Percentiles rank a stretch among this genome's conserved stretches.
These are phyloP conservation scores for Neofusicoccum umdonicola DNA, from an alignment of 2,329 filamentous ascomycete species.

Conservation along the genomic window DNA sequence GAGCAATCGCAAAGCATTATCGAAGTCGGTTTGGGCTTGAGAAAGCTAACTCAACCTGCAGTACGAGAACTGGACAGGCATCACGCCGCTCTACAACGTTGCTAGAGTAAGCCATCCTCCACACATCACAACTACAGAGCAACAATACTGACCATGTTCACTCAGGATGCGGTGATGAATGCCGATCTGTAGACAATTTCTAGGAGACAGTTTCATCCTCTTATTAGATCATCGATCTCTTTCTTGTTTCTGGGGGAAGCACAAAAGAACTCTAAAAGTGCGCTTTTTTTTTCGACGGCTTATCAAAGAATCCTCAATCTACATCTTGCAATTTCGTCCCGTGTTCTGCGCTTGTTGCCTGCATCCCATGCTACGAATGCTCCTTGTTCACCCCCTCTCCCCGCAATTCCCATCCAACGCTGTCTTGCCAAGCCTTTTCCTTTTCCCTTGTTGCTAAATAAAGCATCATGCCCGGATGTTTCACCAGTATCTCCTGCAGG, in stretches of 20 bases:
- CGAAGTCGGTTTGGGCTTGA: constrained; percentile 40
- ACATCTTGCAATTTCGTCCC: background rate
- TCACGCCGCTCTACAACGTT: constrained; percentile 68
- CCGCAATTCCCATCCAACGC: too few species aligned
- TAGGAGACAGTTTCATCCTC: background rate
- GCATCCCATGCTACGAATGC: background rate
- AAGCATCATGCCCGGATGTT: background rate
- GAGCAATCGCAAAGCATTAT: background rate
- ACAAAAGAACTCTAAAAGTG: background rate
- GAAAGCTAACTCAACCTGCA: constrained; percentile 32
- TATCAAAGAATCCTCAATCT: background rate
- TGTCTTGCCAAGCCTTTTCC: too few species aligned
- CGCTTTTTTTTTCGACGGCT: background rate
- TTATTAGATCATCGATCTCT: background rate
- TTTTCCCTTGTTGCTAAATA: background rate
- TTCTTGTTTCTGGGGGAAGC: background rate
- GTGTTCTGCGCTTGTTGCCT: background rate
- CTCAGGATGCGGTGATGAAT: constrained; percentile 14
- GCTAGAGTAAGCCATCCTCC: constrained; percentile 54
- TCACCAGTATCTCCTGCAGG: background rate
- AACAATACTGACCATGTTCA: background rate
- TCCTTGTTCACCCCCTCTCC: too few species aligned
- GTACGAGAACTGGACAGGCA: constrained; percentile 83
- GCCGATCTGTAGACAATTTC: background rate
- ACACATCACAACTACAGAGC: background rate